phyloP scores from a whole-genome alignment of 2,329 filamentous ascomycete genomes.

The Colletotrichum sp. region DNA sequence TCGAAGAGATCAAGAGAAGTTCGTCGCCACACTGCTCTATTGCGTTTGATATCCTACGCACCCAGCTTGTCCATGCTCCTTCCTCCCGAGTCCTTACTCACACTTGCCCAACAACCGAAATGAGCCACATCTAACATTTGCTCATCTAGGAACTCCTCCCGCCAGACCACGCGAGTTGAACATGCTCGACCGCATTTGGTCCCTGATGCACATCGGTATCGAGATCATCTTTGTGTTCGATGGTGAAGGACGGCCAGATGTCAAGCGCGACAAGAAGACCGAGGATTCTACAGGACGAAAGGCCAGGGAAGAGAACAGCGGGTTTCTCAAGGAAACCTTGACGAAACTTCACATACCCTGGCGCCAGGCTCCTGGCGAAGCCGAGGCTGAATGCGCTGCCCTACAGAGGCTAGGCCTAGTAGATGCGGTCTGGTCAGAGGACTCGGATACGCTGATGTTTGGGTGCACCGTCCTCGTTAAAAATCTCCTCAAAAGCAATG shows the following conservation, averaged over 20 bases:
- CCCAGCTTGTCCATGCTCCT: neutral
- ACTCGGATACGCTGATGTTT: slow-evolving; percentile 52
- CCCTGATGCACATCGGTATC: slow-evolving; percentile 53
- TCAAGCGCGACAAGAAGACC: neutral
- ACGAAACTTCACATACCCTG: slow-evolving; percentile 42
- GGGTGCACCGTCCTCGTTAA: slow-evolving; percentile 41
- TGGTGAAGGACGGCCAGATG: slow-evolving; percentile 42
- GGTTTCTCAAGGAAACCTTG: slow-evolving; percentile 38
- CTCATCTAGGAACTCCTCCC: neutral
- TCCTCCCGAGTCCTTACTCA: rapidly evolving
- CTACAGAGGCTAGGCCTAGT: slow-evolving; percentile 47
- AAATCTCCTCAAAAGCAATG: neutral
- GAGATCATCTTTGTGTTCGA: slow-evolving; percentile 61
- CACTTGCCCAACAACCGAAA: neutral
- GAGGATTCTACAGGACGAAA: neutral
- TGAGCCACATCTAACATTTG: neutral
- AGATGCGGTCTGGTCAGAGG: slow-evolving; percentile 54
- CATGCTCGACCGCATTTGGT: slow-evolving; percentile 13
- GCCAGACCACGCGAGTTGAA: neutral
- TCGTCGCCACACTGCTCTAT: neutral
- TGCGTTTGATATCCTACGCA: neutral
- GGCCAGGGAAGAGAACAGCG: neutral
- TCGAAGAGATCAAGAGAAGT: neutral
- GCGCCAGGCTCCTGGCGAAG: slow-evolving; percentile 50
- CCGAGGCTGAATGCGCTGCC: slow-evolving; percentile 52